phyloP scores from a whole-genome alignment of 345 rosid genomes.

The Arabis alpina region DNA sequence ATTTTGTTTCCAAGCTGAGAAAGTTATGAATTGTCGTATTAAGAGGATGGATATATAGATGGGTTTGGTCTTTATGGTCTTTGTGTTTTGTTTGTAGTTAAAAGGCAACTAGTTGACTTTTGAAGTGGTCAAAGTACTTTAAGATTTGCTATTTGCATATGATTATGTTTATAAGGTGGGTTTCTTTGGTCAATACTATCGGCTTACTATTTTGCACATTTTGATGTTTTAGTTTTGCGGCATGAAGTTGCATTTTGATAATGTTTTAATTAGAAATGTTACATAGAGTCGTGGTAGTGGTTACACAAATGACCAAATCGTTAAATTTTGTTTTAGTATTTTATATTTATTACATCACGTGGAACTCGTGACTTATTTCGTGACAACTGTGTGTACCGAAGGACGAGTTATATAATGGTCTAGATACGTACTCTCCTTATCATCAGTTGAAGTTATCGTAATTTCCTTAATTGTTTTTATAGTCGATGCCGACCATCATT shows the following conservation, averaged over 20 bases:
- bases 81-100: slow-evolving; percentile 30
- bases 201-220: slow-evolving; percentile 42
- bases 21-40: slow-evolving; percentile 38
- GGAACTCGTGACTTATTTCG: slow-evolving; percentile 14
- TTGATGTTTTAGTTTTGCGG: neutral
- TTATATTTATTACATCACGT: slow-evolving; percentile 22
- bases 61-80: slow-evolving; percentile 28
- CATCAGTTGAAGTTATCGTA: neutral
- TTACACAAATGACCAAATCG: slow-evolving; percentile 5
- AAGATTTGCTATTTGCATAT: slow-evolving; percentile 26
- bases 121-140: slow-evolving; percentile 33
- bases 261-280: neutral
- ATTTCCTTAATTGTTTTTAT: no score
- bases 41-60: slow-evolving; percentile 23
- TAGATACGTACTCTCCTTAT: slow-evolving; percentile 20
- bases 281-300: slow-evolving; percentile 23
- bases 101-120: slow-evolving; percentile 40
- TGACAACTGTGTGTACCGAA: slow-evolving; percentile 2
- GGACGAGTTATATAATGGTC: slow-evolving; percentile 6
- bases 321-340: neutral
- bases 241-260: neutral
- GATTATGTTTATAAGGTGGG: slow-evolving; percentile 26
- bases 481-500: slow-evolving; percentile 14
- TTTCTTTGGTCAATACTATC: slow-evolving; percentile 64
- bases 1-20: slow-evolving; percentile 3